Evolutionary conservation across 1,284 basidiomycete species (phyloP).

Genomic region (Pyrrhoderma lamaoense): DNA sequence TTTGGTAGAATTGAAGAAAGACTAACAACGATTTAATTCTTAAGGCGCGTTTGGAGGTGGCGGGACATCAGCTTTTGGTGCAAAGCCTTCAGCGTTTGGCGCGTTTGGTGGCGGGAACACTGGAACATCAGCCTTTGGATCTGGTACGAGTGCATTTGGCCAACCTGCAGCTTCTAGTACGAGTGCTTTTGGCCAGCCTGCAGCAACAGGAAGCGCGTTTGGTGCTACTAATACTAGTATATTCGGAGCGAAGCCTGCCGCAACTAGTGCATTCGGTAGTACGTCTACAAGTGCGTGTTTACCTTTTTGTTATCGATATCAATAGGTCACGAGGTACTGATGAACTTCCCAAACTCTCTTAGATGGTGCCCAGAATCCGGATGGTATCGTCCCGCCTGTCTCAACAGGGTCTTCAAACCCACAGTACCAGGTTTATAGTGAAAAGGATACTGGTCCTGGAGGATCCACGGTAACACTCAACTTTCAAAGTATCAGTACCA

Average conservation of each 20-base stretch:
- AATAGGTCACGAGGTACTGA: neutral
- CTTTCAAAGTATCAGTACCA: conserved; percentile 27
- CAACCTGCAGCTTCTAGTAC: conserved; percentile 31
- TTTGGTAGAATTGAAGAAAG: neutral
- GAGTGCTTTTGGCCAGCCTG: conserved; percentile 28
- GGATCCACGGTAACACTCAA: conserved; percentile 20
- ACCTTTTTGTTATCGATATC: neutral
- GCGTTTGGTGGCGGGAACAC: conserved; percentile 34
- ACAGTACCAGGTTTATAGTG: conserved; percentile 21
- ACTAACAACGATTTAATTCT: conserved; percentile 5
- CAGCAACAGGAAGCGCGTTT: conserved; percentile 24
- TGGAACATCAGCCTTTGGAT: conserved; percentile 34
- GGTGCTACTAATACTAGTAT: conserved; percentile 26
- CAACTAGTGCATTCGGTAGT: conserved; percentile 22
- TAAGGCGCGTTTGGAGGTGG: conserved; percentile 53
- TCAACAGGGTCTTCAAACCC: conserved; percentile 23
- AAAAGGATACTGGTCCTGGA: conserved; percentile 22
- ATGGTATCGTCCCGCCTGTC: conserved; percentile 12
- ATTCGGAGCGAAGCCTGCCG: conserved; percentile 29
- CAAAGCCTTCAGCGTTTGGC: conserved; percentile 45
- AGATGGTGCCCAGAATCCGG: conserved; percentile 10
- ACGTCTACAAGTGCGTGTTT: conserved; percentile 17
- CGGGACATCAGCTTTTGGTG: conserved; percentile 47
- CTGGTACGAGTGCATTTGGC: conserved; percentile 38
- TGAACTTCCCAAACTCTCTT: neutral